A percentile compares a stretch with the other conserved stretches of the same genome.
phyloP scores from a whole-genome alignment of 2,329 filamentous ascomycete species.

The Westerdykella sp. region DNA sequence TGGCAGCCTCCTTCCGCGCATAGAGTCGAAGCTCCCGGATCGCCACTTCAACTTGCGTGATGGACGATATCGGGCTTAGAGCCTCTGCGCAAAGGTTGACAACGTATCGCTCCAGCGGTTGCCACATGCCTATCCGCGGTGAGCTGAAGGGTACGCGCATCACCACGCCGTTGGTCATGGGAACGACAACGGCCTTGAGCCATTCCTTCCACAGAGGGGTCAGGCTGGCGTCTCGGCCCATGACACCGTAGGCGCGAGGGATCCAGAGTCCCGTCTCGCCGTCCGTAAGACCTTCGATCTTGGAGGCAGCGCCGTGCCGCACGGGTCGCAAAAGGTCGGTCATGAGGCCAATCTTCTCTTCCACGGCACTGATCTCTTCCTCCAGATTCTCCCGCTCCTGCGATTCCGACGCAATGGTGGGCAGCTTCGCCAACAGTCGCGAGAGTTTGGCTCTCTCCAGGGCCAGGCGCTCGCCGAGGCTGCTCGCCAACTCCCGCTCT shows the following conservation, averaged over 20 bases:
- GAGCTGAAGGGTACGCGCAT: slow-evolving; percentile 81
- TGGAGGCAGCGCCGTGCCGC: slow-evolving; percentile 87
- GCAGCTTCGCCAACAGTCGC: slow-evolving; percentile 75
- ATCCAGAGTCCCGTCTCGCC: slow-evolving; percentile 96
- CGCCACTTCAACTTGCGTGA: slow-evolving; percentile 89
- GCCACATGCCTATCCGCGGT: slow-evolving; percentile 87
- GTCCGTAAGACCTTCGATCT: slow-evolving; percentile 92
- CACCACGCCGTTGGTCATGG: slow-evolving; percentile 85
- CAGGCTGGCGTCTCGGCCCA: slow-evolving; percentile 76
- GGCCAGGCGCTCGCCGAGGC: slow-evolving; percentile 80
- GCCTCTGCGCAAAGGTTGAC: slow-evolving; percentile 96
- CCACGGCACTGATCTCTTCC: slow-evolving; percentile 89
- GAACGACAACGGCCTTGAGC: slow-evolving; percentile 87
- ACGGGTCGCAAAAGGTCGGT: slow-evolving; percentile 89
- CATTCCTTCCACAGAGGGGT: slow-evolving; percentile 98
- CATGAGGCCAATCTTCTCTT: slow-evolving; percentile 97
- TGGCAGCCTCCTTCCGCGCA: slow-evolving; percentile 83
- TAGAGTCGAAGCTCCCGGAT: slow-evolving; percentile 87
- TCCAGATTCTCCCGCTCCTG: slow-evolving; percentile 76
- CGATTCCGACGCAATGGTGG: slow-evolving; percentile 73
- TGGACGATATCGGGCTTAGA: slow-evolving; percentile 82
- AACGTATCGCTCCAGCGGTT: slow-evolving; percentile 92
- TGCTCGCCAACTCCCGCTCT: slow-evolving; percentile 86
- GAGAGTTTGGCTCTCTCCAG: slow-evolving; percentile 85
- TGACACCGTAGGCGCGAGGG: slow-evolving; percentile 84